phyloP scores from a whole-genome alignment of 495 filamentous ascomycete genomes.

The Niebla homalea region DNA sequence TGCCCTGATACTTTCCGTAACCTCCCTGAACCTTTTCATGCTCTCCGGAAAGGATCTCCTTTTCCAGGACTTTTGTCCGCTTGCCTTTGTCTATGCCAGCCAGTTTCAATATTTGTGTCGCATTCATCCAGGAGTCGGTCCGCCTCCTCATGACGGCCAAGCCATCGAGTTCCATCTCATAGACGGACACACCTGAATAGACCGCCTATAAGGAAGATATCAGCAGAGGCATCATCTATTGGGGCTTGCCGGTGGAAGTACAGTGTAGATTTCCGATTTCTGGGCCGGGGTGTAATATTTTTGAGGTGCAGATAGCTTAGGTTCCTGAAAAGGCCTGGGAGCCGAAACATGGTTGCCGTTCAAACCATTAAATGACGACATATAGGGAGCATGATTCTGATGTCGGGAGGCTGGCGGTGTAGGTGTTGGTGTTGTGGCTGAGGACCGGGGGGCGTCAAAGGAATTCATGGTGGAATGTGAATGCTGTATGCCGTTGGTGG shows the following conservation, averaged over 20 bases:
- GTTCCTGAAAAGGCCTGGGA: conserved; percentile 33
- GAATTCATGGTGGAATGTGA: conserved; percentile 37
- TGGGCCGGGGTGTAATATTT: conserved; percentile 40
- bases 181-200: conserved; percentile 88
- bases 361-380: conserved; percentile 30
- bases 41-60: conserved; percentile 87
- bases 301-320: conserved; percentile 36
- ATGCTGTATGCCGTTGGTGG: conserved; percentile 27
- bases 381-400: conserved; percentile 32
- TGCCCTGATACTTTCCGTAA: conserved; percentile 97
- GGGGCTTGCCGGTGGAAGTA: conserved; percentile 28
- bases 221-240: background rate
- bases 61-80: conserved; percentile 92
- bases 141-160: conserved; percentile 90
- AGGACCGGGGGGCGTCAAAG: conserved; percentile 37
- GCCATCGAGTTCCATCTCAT: conserved; percentile 91
- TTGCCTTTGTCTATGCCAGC: conserved; percentile 94
- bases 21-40: conserved; percentile 98
- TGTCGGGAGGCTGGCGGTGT: conserved; percentile 37
- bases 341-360: conserved; percentile 21
- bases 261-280: conserved; percentile 66
- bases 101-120: conserved; percentile 90
- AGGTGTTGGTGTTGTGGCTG: conserved; percentile 40
- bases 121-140: conserved; percentile 84
- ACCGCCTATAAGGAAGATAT: conserved; percentile 47